These are phyloP conservation scores for Orbilia blumenaviensis DNA, from an alignment of 2,329 filamentous ascomycete species.

Conservation along the genomic window DNA sequence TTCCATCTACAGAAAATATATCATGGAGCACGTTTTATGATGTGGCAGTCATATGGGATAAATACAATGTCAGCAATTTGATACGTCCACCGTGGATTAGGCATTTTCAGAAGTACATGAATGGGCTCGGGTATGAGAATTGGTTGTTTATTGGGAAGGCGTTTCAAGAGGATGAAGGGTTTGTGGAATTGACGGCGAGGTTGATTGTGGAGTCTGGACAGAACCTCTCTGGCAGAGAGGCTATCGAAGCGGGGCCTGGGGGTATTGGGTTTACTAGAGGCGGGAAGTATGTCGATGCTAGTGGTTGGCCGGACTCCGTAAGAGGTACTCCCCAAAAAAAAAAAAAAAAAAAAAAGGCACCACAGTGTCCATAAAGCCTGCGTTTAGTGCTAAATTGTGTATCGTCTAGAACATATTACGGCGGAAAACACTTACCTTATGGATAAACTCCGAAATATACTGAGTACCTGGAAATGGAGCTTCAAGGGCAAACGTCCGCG, in stretches of 20 bases:
- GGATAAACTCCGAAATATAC: not conserved
- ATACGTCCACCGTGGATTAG: constrained; percentile 37
- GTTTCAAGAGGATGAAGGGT: constrained; percentile 18
- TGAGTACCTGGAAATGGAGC: constrained; percentile 32
- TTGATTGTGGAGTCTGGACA: constrained; percentile 18
- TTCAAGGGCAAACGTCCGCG: constrained; percentile 20
- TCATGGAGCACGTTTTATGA: constrained; percentile 34
- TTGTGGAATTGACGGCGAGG: constrained; percentile 23
- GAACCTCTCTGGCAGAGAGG: not conserved
- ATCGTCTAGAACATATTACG: constrained; percentile 22
- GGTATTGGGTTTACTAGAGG: not conserved
- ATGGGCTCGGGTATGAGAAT: constrained; percentile 18
- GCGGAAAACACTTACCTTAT: constrained; percentile 4
- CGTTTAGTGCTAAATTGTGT: not conserved
- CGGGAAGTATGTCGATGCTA: not conserved
- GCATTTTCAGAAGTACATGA: constrained; percentile 17
- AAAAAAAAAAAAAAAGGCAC: not conserved
- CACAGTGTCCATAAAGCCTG: no score
- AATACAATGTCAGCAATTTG: constrained; percentile 42
- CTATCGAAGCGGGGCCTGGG: not conserved
- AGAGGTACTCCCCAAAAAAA: not conserved
- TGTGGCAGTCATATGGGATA: constrained; percentile 43
- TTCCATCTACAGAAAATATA: constrained; percentile 6
- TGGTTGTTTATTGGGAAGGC: constrained; percentile 44
- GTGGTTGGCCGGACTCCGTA: constrained; percentile 27